Base-by-base conservation (phyloP, 257 asterid species). In the Paulownia fortunei region DNA sequence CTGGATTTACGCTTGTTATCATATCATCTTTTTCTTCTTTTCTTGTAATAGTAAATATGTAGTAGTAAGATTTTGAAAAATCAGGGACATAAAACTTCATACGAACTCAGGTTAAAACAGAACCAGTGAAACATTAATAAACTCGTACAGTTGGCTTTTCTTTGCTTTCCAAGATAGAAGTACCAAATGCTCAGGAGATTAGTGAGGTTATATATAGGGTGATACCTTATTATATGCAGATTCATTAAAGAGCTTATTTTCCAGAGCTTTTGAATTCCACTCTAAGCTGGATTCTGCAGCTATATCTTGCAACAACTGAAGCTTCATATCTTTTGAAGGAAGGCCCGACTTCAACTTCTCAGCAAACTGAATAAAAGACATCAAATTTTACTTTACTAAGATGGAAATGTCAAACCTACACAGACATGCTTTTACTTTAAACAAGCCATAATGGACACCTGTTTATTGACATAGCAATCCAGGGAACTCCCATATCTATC, bases 231-330 rank as follows among this genome's bases (percentile, higher is more conserved):
- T 61, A 21, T 67, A 18, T 15, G 87, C 82, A 27, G 87, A 65
- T n/a, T 76, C 82, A 2, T 79, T 87, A 24, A 49, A 87, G 18
- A 87, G 86, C 83, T 90, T 83, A 73, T 87, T 89, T 85, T 88
- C 96, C 75, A 92, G 81, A 79, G 88, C 84, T 82, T 90, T 87
- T n/a, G 92, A 78, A 58, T 83, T 78, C 98, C 97, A 93, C 5
- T 88, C 85, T 5, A 93, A 44, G 66, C 88, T 90, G 9, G 80
- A 80, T 82, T 91, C 98, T 21, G 73, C 76, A 51, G 99, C 94
- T 78, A 95, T 85, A 6, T 84, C 91, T 79, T 85, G 89, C 89
- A 95, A 77, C 78, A 93, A 47, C 85, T 85, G 91, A 80, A 95
- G 76, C 86, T 88, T 95, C 88, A 19, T 24, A 13, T 90, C 97